Conservation (phyloP, 2,329 filamentous ascomycete genomes). For the Paradendryphiella salina region DNA sequence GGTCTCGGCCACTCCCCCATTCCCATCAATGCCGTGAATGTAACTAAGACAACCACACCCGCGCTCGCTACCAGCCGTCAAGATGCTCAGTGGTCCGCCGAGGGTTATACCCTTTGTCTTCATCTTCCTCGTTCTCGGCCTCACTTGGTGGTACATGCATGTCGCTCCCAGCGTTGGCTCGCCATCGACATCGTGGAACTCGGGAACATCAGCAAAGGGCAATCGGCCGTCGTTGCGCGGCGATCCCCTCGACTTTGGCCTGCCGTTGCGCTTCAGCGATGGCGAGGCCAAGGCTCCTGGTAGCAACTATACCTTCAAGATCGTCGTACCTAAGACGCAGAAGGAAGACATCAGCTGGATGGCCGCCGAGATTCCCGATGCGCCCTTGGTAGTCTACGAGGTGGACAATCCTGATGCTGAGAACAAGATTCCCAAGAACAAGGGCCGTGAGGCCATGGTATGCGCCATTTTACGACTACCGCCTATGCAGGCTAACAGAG, state of each 20-base stretch:
- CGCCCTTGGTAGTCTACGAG: slow-evolving; percentile 53
- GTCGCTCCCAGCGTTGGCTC: slow-evolving; percentile 15
- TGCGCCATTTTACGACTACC: neutral
- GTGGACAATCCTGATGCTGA: slow-evolving; percentile 56
- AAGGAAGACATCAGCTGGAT: slow-evolving; percentile 47
- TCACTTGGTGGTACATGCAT: slow-evolving; percentile 41
- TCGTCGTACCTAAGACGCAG: slow-evolving; percentile 45
- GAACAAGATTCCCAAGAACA: slow-evolving; percentile 60
- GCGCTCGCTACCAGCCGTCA: neutral
- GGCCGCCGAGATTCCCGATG: slow-evolving; percentile 40
- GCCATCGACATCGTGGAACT: slow-evolving; percentile 20
- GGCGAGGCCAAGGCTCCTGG: slow-evolving; percentile 39
- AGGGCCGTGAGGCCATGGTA: slow-evolving; percentile 64
- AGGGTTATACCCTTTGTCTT: slow-evolving; percentile 38
- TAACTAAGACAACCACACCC: neutral
- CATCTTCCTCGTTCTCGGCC: slow-evolving; percentile 29
- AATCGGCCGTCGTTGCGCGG: slow-evolving; percentile 22
- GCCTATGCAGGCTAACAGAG: slow-evolving; percentile 8
- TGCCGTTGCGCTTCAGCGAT: slow-evolving; percentile 40
- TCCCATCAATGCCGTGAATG: slow-evolving; percentile 8
- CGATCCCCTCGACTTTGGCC: slow-evolving; percentile 44
- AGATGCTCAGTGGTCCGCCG: slow-evolving; percentile 44
- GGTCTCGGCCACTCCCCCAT: neutral
- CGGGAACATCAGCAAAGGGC: slow-evolving; percentile 8
- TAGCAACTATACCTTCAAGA: slow-evolving; percentile 43